Percentiles rank a stretch among this genome's conserved stretches.
Conservation (phyloP, 768 basidiomycete species). For the Lactarius trivialis region DNA sequence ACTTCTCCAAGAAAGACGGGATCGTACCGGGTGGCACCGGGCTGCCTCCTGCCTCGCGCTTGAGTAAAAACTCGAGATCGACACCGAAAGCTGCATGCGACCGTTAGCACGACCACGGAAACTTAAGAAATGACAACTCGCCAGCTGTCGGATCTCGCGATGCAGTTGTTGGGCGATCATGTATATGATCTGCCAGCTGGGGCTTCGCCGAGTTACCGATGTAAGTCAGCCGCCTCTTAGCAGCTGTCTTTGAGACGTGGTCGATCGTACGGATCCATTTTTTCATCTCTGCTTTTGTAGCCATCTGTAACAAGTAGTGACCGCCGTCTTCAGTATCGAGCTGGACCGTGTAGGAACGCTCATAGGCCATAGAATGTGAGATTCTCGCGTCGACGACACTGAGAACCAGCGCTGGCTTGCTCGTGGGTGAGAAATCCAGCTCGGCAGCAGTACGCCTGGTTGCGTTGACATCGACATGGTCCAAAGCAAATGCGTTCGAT, state of each 20-base stretch:
- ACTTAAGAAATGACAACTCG: constrained; percentile 42
- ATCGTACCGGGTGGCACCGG: constrained; percentile 51
- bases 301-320: constrained; percentile 71
- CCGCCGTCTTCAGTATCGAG: constrained; percentile 85
- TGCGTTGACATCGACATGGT: constrained; percentile 37
- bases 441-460: constrained; percentile 61
- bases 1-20: constrained; percentile 59
- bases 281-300: constrained; percentile 61
- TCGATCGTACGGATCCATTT: constrained; percentile 75
- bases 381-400: constrained; percentile 69
- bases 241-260: constrained; percentile 62
- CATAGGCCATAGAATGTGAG: constrained; percentile 66
- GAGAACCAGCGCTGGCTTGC: constrained; percentile 70
- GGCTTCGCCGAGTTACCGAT: constrained; percentile 71
- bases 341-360: constrained; percentile 77
- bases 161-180: constrained; percentile 48
- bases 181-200: constrained; percentile 66
- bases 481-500: constrained; percentile 76
- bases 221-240: constrained; percentile 75
- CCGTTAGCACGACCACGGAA: background rate
- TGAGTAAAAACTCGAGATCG: constrained; percentile 60
- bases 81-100: constrained; percentile 51
- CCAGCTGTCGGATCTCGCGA: constrained; percentile 73
- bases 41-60: constrained; percentile 51
- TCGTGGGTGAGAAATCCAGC: constrained; percentile 64